These are phyloP conservation scores for Phytophthora crassamura DNA, from an alignment of 352 stramenopile species.

Conservation along the genomic window DNA sequence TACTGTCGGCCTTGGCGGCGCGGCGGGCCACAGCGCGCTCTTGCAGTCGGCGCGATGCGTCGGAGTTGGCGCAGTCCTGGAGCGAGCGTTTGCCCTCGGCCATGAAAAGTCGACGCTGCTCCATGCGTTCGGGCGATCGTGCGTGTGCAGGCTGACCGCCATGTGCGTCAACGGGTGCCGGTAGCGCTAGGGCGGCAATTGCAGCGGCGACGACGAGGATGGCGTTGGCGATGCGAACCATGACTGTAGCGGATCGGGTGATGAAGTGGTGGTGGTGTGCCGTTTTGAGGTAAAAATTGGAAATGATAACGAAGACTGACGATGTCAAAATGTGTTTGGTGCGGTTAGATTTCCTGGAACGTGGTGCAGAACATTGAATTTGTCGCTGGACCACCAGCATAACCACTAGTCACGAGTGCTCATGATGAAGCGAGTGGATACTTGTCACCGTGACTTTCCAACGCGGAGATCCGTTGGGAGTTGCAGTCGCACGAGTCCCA, in stretches of 20 bases:
- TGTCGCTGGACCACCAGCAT: too few species aligned
- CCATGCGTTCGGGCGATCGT: slow-evolving; percentile 6
- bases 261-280: background rate
- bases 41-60: slow-evolving; percentile 19
- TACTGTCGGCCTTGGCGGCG: slow-evolving; percentile 14
- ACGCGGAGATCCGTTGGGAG: too few species aligned
- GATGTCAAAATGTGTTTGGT: too few species aligned
- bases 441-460: too few species aligned
- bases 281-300: slow-evolving; percentile 6
- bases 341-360: too few species aligned
- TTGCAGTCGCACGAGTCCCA: too few species aligned
- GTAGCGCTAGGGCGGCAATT: background rate
- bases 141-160: slow-evolving; percentile 4
- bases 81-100: slow-evolving; percentile 31
- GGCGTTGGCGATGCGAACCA: slow-evolving; percentile 12
- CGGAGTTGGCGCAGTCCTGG: slow-evolving; percentile 30
- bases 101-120: slow-evolving; percentile 34
- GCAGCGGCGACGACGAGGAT: background rate
- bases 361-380: too few species aligned
- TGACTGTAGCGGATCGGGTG: background rate
- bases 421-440: too few species aligned
- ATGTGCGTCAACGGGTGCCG: slow-evolving; percentile 4
- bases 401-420: too few species aligned
- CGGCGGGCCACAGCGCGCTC: slow-evolving; percentile 20
- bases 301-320: too few species aligned